phyloP scores from a whole-genome alignment of 2,329 filamentous ascomycete species.

The Trichoderma sp. region DNA sequence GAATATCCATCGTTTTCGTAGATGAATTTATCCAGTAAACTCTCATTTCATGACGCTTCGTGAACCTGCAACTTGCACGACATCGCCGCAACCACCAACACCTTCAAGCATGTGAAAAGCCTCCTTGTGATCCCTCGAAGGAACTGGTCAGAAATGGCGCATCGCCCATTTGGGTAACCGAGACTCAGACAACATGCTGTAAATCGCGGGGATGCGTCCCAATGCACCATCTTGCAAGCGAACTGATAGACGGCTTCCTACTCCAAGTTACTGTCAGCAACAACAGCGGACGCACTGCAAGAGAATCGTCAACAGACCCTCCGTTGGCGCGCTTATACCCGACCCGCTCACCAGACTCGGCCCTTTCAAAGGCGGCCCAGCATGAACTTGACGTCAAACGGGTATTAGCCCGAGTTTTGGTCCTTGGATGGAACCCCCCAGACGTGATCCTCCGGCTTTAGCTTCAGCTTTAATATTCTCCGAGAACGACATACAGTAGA shows the following conservation, averaged over 20 bases:
- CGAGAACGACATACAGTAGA: constrained; percentile 2
- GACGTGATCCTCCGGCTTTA: constrained; percentile 11
- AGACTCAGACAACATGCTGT: neutral
- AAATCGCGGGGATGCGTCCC: neutral
- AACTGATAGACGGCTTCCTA: no score
- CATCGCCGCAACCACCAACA: neutral
- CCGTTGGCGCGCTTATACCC: constrained; percentile 28
- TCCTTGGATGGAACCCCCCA: constrained; percentile 8
- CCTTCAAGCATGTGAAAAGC: constrained; percentile 1
- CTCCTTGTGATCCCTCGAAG: neutral
- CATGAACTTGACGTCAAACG: constrained; percentile 4
- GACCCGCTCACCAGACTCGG: constrained; percentile 19
- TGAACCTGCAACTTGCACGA: no score
- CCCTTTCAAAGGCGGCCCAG: neutral
- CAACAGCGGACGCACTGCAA: no score
- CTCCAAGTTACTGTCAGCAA: no score
- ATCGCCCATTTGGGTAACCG: neutral
- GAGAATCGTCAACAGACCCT: neutral
- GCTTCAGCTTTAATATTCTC: constrained; percentile 18
- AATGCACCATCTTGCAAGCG: neutral
- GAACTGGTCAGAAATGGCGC: constrained; percentile 14
- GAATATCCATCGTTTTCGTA: no score
- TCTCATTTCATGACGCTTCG: no score
- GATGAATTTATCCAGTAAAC: no score
- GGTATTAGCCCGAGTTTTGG: constrained; percentile 27